A percentile compares a stretch with the other conserved stretches of the same genome.
These are phyloP conservation scores for Peribolospora kevripleyi DNA, from an alignment of 768 basidiomycete species.

Conservation along the genomic window DNA sequence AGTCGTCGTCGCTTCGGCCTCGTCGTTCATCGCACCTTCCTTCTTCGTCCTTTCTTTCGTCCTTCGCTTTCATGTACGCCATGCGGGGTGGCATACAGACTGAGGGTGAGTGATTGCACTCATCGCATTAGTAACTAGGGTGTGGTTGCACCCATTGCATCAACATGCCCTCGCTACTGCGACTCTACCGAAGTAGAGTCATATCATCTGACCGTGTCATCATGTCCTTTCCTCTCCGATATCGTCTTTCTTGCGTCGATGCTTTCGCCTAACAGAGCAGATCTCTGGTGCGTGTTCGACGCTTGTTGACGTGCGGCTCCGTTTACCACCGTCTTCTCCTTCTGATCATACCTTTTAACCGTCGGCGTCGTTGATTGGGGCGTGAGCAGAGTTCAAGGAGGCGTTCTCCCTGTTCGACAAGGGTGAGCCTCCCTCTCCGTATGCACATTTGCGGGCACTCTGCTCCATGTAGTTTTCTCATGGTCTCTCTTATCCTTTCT, in stretches of 20 bases:
- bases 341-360: conserved; percentile 1
- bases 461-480: neutral
- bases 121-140: neutral
- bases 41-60: neutral
- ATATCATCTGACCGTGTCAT: too few species aligned
- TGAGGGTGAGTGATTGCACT: conserved; percentile 15
- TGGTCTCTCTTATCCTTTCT: neutral
- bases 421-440: conserved; percentile 4
- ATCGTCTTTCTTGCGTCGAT: neutral
- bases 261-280: conserved; percentile 37
- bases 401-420: conserved; percentile 71
- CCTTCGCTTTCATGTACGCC: neutral
- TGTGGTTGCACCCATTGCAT: too few species aligned
- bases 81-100: conserved; percentile 13
- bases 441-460: neutral
- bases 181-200: too few species aligned
- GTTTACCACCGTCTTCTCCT: neutral
- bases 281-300: conserved; percentile 44
- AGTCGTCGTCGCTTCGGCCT: conserved; percentile 5
- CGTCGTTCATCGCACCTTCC: neutral
- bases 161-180: too few species aligned
- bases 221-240: neutral
- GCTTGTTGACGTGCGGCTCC: neutral
- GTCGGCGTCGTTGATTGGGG: neutral
- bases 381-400: conserved; percentile 70